Conservation (phyloP, 73 alveolate species). For the Paramecium bursaria region DNA sequence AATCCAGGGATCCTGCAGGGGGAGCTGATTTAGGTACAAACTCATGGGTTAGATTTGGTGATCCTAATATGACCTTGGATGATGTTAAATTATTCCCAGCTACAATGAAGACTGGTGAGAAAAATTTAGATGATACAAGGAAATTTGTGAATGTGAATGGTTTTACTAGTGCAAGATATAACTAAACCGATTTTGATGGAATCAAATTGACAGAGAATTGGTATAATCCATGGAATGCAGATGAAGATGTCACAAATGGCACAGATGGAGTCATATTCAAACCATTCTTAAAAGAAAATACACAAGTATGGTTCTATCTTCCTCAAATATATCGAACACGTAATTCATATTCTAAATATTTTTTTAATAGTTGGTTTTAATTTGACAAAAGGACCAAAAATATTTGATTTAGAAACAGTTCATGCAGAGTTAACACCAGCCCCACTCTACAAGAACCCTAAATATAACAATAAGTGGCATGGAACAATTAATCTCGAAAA, state of each 20-base stretch:
- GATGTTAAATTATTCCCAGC: neutral
- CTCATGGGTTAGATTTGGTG: constrained; percentile 58
- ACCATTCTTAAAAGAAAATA: neutral
- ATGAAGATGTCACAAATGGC: constrained; percentile 9
- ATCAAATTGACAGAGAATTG: constrained; percentile 6
- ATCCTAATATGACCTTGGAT: constrained; percentile 38
- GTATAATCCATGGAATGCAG: constrained; percentile 48
- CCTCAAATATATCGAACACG: constrained; percentile 40
- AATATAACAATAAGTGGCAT: constrained; percentile 26
- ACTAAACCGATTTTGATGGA: constrained; percentile 54
- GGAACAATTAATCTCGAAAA: constrained; percentile 39
- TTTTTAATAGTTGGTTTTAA: neutral
- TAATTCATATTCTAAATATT: too few relatives aligned
- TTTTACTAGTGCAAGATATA: constrained; percentile 43
- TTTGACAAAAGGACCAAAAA: neutral
- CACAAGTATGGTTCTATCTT: neutral
- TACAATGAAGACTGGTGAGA: constrained; percentile 4
- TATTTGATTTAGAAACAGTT: constrained; percentile 21
- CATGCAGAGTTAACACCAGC: neutral
- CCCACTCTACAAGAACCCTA: neutral
- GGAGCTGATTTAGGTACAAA: constrained; percentile 10
- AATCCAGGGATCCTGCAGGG: constrained; percentile 49
- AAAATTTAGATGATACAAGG: constrained; percentile 7
- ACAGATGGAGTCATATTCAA: constrained; percentile 52
- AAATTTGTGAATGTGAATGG: neutral